phyloP scores from a whole-genome alignment of 352 stramenopile species.

The Phytophthora nicotianae region DNA sequence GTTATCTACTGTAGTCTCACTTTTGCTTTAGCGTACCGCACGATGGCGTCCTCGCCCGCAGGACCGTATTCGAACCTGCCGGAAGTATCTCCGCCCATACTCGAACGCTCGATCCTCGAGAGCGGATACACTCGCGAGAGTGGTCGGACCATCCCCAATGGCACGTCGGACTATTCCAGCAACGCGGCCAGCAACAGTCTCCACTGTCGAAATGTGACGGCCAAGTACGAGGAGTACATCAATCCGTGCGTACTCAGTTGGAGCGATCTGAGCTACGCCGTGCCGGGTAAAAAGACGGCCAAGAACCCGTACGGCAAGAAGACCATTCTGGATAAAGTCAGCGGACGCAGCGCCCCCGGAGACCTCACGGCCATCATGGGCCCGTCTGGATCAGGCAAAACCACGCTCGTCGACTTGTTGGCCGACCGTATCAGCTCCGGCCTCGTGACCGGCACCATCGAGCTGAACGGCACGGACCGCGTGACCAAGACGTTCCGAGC shows the following conservation, averaged over 20 bases:
- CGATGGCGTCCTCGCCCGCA: constrained; percentile 24
- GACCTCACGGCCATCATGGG: constrained; percentile 72
- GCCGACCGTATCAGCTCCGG: constrained; percentile 57
- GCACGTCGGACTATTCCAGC: constrained; percentile 26
- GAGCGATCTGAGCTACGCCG: constrained; percentile 29
- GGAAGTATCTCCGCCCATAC: constrained; percentile 31
- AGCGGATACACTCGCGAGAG: constrained; percentile 35
- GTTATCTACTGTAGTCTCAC: too few relatives aligned
- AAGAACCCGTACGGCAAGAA: constrained; percentile 32
- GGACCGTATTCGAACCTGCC: constrained; percentile 20
- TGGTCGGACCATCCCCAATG: constrained; percentile 15
- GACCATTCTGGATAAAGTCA: constrained; percentile 56
- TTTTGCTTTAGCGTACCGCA: constrained; percentile 16
- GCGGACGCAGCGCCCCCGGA: constrained; percentile 48
- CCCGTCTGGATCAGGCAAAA: constrained; percentile 60
- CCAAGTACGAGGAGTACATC: constrained; percentile 31
- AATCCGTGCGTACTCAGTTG: constrained; percentile 32
- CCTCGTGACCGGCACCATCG: constrained; percentile 46
- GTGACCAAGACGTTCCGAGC: constrained; percentile 42
- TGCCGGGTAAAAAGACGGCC: constrained; percentile 12
- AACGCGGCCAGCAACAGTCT: constrained; percentile 19
- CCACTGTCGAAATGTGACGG: constrained; percentile 13
- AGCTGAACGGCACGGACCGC: constrained; percentile 46
- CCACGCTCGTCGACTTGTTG: constrained; percentile 63
- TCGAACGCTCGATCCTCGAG: constrained; percentile 22